Evolutionary conservation across 2,329 filamentous ascomycete species (phyloP).

Genomic region (Alternaria panax): DNA sequence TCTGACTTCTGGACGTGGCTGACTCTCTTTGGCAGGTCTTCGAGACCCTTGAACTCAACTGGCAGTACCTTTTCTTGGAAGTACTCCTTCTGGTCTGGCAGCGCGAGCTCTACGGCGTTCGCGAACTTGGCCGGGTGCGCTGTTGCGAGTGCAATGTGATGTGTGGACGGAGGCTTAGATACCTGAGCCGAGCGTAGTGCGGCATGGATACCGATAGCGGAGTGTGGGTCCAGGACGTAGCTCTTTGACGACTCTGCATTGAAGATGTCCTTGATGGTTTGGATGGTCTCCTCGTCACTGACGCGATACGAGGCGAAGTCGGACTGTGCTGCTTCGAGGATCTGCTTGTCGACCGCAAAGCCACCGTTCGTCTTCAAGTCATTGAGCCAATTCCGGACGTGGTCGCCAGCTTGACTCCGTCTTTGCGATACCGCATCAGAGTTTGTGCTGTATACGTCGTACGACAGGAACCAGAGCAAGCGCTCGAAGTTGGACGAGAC

Average conservation of each 20-base stretch:
- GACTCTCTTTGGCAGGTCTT: slow-evolving; percentile 77
- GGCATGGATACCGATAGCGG: slow-evolving; percentile 84
- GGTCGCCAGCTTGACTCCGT: slow-evolving; percentile 68
- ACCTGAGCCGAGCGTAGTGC: slow-evolving; percentile 71
- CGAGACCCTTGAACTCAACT: slow-evolving; percentile 79
- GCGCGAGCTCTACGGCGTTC: slow-evolving; percentile 79
- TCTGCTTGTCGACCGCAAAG: slow-evolving; percentile 78
- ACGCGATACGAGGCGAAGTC: slow-evolving; percentile 83
- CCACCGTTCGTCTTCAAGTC: slow-evolving; percentile 82
- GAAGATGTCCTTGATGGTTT: slow-evolving; percentile 57
- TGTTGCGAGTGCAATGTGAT: slow-evolving; percentile 87
- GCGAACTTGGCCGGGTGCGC: slow-evolving; percentile 97
- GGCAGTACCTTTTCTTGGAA: slow-evolving; percentile 81
- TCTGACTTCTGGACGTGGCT: slow-evolving; percentile 68
- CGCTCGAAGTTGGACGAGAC: slow-evolving; percentile 97
- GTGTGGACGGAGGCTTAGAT: slow-evolving; percentile 55
- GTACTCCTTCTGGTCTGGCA: slow-evolving; percentile 75
- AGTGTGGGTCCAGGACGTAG: slow-evolving; percentile 93
- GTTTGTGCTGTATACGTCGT: slow-evolving; percentile 55
- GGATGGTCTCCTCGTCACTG: slow-evolving; percentile 60
- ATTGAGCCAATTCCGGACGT: slow-evolving; percentile 79
- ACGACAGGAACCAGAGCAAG: slow-evolving; percentile 89
- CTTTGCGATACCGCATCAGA: slow-evolving; percentile 53
- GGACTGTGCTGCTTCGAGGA: slow-evolving; percentile 73
- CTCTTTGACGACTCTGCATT: slow-evolving; percentile 56